phyloP scores from a whole-genome alignment of 768 basidiomycete species.

The Termitomyces sp. region DNA sequence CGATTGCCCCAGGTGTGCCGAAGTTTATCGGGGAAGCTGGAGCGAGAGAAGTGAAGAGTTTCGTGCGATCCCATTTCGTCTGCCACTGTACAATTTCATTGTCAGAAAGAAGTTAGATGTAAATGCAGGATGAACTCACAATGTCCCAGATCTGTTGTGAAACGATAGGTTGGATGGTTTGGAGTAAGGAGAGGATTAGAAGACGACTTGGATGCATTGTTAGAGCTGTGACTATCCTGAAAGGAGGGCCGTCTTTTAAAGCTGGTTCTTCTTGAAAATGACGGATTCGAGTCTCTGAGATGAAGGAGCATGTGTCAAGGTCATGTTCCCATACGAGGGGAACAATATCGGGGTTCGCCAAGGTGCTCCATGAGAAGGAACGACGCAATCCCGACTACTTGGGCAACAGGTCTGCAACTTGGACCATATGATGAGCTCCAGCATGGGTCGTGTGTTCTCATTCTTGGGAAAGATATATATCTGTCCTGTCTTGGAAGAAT shows the following conservation, averaged over 20 bases:
- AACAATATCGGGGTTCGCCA: not conserved
- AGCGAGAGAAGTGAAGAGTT: conserved; percentile 47
- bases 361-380: not conserved
- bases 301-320: not conserved
- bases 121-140: conserved; percentile 1
- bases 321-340: not conserved
- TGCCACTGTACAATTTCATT: conserved; percentile 43
- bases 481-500: not conserved
- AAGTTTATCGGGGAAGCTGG: conserved; percentile 55
- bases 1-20: conserved; percentile 50
- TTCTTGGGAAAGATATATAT: not conserved
- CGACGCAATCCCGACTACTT: not conserved
- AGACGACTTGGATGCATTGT: not conserved
- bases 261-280: not conserved
- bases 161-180: conserved; percentile 5
- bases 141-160: conserved; percentile 22
- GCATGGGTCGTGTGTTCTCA: not conserved
- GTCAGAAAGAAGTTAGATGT: not conserved
- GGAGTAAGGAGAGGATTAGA: conserved; percentile 4
- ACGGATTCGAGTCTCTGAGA: not conserved
- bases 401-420: not conserved
- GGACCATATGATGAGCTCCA: not conserved
- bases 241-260: conserved; percentile 6
- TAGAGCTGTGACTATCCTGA: not conserved
- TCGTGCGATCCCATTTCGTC: conserved; percentile 51